Evolutionary conservation across 129 eudicot species (phyloP), one percentile per base, ranked within the genome.

Genomic region (Silybum marianum): DNA sequence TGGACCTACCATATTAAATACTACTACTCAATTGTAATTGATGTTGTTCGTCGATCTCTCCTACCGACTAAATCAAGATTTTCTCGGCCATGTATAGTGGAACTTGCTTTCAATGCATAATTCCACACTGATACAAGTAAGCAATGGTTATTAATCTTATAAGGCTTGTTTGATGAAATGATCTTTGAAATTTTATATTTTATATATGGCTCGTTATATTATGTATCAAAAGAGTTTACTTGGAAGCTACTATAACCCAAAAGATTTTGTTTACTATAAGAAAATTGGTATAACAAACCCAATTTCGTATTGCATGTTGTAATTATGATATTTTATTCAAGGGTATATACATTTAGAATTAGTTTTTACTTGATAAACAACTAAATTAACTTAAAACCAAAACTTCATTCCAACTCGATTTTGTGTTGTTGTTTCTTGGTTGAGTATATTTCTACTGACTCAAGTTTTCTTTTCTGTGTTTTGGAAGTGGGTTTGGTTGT

Each of bases 1-100:
- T 34, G 73, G 72, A 54, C 72, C 76, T 76, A 76, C 78, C 16
- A 66, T 51, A 34, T 39, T 82, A 18, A 69, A 36, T 76, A 54
- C 70, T 19, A 82, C 26, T 16, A 23, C 21, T 1, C n/a, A 24
- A 76, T 38, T 82, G 21, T 2, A 48, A 76, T 74, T 42, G 79
- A 73, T 81, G 68, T 81, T 18, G 1, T 40, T 10, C 0, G 46
- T 66, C 54, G 76, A 67, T 66, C 44, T 74, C 48, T 16, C 42
- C 28, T 51, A 10, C 72, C 60, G 71, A 68, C 81, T 69, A 54
- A 75, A 74, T 23, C 26, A 69, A 76, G n/a, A 65, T 4, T 46
- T 74, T 66, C 26, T 2, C 24, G 16, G 25, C 18, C 11, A 38
- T 65, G 72, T 18, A 42, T 66, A n/a, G 58, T 76, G 26, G 13